phyloP scores from a whole-genome alignment of 495 filamentous ascomycete genomes.

The Aspergillus olivimuriae region DNA sequence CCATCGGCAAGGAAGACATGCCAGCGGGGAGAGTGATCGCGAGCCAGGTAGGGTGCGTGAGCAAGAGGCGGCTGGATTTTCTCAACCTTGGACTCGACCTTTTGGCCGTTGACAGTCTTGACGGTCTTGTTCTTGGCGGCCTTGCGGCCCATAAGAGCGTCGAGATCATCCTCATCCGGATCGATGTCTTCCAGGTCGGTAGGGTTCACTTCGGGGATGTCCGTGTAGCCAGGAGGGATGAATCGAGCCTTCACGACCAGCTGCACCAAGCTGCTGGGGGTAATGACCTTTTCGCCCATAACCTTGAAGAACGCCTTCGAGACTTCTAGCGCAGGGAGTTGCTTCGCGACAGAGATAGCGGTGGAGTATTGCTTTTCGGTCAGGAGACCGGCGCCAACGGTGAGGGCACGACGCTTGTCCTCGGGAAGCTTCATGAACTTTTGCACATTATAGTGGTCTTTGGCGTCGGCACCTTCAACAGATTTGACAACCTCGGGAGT shows the following conservation, averaged over 20 bases:
- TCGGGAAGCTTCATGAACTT: conserved; percentile 81
- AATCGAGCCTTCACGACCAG: conserved; percentile 94
- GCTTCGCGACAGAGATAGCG: conserved; percentile 67
- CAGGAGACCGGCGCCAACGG: conserved; percentile 63
- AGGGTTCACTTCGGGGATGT: conserved; percentile 66
- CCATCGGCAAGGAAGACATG: conserved; percentile 88
- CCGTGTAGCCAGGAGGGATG: conserved; percentile 72
- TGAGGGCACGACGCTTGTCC: conserved; percentile 60
- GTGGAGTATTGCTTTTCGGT: conserved; percentile 69
- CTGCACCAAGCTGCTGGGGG: conserved; percentile 86
- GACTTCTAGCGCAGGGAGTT: conserved; percentile 76
- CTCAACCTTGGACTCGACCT: conserved; percentile 42
- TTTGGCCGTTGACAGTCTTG: conserved; percentile 52
- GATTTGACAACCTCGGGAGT: conserved; percentile 66
- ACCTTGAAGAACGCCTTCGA: conserved; percentile 99
- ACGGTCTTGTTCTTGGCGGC: conserved; percentile 48
- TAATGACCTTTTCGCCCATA: conserved; percentile 84
- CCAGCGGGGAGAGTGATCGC: conserved; percentile 86
- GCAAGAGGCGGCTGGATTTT: conserved; percentile 73
- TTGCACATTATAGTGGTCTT: conserved; percentile 72
- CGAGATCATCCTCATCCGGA: conserved; percentile 85
- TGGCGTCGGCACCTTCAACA: conserved; percentile 66
- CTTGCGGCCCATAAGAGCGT: conserved; percentile 79
- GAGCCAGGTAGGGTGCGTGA: conserved; percentile 80
- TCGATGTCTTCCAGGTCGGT: conserved; percentile 85